These are phyloP conservation scores for Nothophaeocryptopus gaeumannii DNA, from an alignment of 2,329 filamentous ascomycete species.

Conservation along the genomic window DNA sequence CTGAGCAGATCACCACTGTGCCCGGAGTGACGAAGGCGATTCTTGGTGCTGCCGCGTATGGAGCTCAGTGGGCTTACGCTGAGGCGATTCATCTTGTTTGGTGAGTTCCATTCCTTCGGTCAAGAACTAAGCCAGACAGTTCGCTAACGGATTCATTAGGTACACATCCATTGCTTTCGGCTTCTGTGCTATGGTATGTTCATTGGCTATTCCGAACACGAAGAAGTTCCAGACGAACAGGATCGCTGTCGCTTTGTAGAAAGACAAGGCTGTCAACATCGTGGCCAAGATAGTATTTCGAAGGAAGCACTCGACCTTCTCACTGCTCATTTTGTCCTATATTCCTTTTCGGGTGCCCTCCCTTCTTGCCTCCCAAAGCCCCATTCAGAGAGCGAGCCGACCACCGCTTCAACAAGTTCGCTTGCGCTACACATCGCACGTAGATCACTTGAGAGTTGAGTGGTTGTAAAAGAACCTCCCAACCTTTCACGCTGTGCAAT, in stretches of 20 bases:
- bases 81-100: conserved; percentile 23
- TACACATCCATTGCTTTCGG: conserved; percentile 27
- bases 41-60: conserved; percentile 17
- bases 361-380: no score
- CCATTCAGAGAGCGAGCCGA: no score
- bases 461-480: no score
- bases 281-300: no score
- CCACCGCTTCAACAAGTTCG: no score
- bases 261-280: neutral
- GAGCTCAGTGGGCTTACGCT: conserved; percentile 25
- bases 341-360: no score
- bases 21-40: conserved; percentile 23
- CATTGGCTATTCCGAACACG: conserved; percentile 23
- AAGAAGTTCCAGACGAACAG: conserved; percentile 27
- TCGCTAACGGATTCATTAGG: conserved; percentile 10
- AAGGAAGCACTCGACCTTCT: no score
- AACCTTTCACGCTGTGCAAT: no score
- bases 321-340: no score
- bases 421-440: no score
- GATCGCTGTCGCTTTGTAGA: conserved; percentile 25
- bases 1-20: conserved; percentile 14
- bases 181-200: conserved; percentile 22
- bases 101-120: conserved; percentile 7
- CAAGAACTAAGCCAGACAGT: neutral
- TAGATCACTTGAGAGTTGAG: no score